phyloP scores from a whole-genome alignment of 75 land plant genomes.

The Sequoiadendron giganteum region DNA sequence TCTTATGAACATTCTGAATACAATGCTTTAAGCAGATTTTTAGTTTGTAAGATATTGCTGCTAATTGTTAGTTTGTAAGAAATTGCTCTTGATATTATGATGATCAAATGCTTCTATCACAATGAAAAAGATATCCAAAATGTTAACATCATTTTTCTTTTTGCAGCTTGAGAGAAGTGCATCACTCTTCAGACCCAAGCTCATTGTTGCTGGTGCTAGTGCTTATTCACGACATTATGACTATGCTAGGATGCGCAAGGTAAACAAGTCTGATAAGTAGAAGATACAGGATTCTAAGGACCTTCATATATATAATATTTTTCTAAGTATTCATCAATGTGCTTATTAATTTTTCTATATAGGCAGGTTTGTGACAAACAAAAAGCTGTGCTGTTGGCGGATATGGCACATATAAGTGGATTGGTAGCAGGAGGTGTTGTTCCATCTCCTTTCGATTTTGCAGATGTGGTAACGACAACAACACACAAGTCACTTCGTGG shows the following conservation, averaged over 20 bases:
- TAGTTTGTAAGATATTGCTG: not conserved
- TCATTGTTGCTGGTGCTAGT: constrained; percentile 88
- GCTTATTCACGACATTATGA: constrained; percentile 90
- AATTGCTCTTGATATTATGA: not conserved
- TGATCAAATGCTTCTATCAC: not conserved
- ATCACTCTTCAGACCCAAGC: constrained; percentile 73
- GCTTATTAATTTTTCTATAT: not conserved
- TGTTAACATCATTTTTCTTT: not conserved
- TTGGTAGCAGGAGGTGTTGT: constrained; percentile 92
- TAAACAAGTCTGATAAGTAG: constrained; percentile 14
- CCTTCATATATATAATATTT: not conserved
- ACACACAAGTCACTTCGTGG: constrained; percentile 98
- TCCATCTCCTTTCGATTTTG: constrained; percentile 94
- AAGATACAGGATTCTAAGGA: not conserved
- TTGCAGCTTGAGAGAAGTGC: constrained; percentile 76
- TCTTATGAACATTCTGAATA: not conserved
- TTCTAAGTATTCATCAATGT: not conserved
- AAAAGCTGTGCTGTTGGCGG: constrained; percentile 79
- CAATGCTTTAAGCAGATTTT: not conserved
- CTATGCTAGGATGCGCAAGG: constrained; percentile 77
- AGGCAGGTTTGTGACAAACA: constrained; percentile 94
- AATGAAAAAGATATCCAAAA: not conserved
- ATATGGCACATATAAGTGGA: constrained; percentile 99
- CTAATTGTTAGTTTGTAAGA: not conserved
- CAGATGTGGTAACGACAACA: constrained; percentile 88